A percentile compares a stretch with the other conserved stretches of the same genome.
Evolutionary conservation across 2,329 filamentous ascomycete genomes (phyloP).

Genomic region (Trichoderma sp.): DNA sequence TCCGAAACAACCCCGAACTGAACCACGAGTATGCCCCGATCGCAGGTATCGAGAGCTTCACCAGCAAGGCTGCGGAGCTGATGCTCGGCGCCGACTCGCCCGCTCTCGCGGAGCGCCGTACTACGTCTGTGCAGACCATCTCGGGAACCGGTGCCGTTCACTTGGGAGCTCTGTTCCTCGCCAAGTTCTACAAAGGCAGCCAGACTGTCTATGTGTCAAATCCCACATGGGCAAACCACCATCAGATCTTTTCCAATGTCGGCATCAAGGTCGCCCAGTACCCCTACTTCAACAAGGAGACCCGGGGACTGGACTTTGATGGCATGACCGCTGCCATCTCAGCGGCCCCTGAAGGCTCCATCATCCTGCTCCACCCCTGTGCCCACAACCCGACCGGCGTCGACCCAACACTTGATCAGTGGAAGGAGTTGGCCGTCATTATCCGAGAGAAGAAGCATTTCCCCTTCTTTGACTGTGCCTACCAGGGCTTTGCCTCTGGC

Average conservation of each 20-base stretch:
- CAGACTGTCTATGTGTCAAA: constrained; percentile 86
- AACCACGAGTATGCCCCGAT: constrained; percentile 99
- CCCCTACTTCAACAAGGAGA: constrained; percentile 89
- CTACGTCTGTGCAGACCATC: constrained; percentile 86
- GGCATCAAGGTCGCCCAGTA: constrained; percentile 76
- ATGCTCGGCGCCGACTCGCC: constrained; percentile 79
- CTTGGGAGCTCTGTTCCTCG: constrained; percentile 88
- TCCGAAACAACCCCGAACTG: constrained; percentile 83
- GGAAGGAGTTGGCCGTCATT: constrained; percentile 81
- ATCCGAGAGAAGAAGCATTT: constrained; percentile 82
- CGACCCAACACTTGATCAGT: constrained; percentile 90
- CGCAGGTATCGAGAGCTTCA: constrained; percentile 82
- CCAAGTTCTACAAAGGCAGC: constrained; percentile 80
- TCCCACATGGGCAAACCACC: constrained; percentile 98
- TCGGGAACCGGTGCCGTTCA: constrained; percentile 96
- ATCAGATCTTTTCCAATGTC: constrained; percentile 97
- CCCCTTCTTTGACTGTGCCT: constrained; percentile 97
- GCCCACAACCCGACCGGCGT: constrained; percentile 98
- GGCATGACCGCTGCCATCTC: constrained; percentile 77
- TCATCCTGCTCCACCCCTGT: constrained; percentile 92
- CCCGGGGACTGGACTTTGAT: constrained; percentile 87
- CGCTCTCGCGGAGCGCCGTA: constrained; percentile 80
- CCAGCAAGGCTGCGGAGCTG: constrained; percentile 85
- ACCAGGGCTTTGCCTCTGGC: constrained; percentile 96
- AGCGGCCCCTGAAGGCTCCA: constrained; percentile 72